phyloP scores from a whole-genome alignment of 108 stramenopile genomes.

The Fragilaria radians region DNA sequence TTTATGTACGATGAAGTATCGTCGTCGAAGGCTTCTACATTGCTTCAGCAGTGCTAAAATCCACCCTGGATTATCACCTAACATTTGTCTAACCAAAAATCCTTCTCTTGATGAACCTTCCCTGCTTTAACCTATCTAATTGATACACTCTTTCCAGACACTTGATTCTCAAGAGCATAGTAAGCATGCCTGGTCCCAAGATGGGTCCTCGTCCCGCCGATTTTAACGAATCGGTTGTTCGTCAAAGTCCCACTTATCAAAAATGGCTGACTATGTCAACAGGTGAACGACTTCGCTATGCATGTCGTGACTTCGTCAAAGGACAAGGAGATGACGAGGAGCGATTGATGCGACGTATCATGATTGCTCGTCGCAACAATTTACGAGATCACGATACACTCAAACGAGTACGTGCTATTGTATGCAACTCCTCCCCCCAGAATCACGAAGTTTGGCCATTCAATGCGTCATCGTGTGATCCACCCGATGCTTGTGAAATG shows the following conservation, averaged over 20 bases:
- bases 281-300: slow-evolving; percentile 63
- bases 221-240: slow-evolving; percentile 73
- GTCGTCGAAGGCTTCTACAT: too few species aligned
- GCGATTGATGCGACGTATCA: slow-evolving; percentile 84
- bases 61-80: too few species aligned
- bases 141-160: too few species aligned
- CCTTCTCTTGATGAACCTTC: too few species aligned
- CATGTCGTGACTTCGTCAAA: slow-evolving; percentile 77
- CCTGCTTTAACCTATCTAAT: too few species aligned
- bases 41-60: too few species aligned
- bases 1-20: too few species aligned
- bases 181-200: slow-evolving; percentile 74
- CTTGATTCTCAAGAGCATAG: not conserved
- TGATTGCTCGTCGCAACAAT: slow-evolving; percentile 88
- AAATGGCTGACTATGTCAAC: slow-evolving; percentile 45
- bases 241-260: slow-evolving; percentile 63
- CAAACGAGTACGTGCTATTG: slow-evolving; percentile 42
- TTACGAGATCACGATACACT: slow-evolving; percentile 66
- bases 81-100: too few species aligned
- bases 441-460: not conserved
- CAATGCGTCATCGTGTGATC: not conserved
- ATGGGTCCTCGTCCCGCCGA: slow-evolving; percentile 79
- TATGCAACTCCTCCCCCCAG: not conserved
- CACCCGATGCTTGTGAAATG: not conserved
- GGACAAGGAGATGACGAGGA: slow-evolving; percentile 81